These are phyloP conservation scores for Neurospora sp. DNA, from an alignment of 495 filamentous ascomycete genomes.

Conservation along the genomic window DNA sequence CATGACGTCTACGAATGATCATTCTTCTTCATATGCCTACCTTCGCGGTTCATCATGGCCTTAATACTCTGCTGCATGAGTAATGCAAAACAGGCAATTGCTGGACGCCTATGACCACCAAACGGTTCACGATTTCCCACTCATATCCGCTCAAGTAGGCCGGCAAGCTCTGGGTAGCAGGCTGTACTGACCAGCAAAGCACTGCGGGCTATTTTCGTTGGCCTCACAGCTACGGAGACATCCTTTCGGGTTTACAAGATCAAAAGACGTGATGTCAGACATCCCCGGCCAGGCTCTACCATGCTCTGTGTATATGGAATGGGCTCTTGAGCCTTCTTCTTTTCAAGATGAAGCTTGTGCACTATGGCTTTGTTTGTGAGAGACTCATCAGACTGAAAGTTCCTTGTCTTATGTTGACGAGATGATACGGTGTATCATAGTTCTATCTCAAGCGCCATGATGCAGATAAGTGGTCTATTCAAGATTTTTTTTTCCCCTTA, in stretches of 20 bases:
- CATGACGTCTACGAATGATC: not conserved
- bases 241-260: not conserved
- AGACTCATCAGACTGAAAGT: not conserved
- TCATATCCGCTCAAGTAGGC: not conserved
- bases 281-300: not conserved
- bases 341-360: not conserved
- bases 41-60: not conserved
- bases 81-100: not conserved
- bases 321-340: not conserved
- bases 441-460: not conserved
- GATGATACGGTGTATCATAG: not conserved
- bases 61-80: not conserved
- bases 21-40: not conserved
- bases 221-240: not conserved
- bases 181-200: not conserved
- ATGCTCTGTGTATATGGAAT: not conserved
- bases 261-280: not conserved
- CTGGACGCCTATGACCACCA: not conserved
- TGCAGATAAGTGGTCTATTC: not conserved
- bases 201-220: not conserved
- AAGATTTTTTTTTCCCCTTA: no score
- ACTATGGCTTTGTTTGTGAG: not conserved
- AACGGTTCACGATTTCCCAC: not conserved
- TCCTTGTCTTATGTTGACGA: not conserved
- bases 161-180: not conserved